Conservation (phyloP, 345 rosid genomes). For the Carallia brachiata region DNA sequence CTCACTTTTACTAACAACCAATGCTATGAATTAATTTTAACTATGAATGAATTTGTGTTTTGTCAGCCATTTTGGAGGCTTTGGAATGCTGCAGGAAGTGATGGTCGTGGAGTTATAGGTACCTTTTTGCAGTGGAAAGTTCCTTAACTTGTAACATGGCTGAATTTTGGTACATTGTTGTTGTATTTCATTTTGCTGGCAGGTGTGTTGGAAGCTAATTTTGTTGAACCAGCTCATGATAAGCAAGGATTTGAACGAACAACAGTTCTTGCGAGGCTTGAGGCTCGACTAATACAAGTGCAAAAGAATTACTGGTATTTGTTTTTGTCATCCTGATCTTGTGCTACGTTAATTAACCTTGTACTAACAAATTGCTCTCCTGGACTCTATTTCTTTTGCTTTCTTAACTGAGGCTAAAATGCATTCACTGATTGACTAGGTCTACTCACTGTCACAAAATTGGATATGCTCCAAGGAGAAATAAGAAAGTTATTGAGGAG, state of each 20-base stretch:
- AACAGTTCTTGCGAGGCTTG: conserved; percentile 50
- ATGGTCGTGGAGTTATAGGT: conserved; percentile 83
- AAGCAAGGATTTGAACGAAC: conserved; percentile 86
- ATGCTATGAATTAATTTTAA: no score
- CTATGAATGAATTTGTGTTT: not conserved
- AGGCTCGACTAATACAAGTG: conserved; percentile 37
- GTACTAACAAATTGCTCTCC: not conserved
- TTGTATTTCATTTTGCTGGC: conserved; percentile 1
- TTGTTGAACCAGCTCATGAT: conserved; percentile 83
- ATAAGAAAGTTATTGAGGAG: conserved; percentile 31
- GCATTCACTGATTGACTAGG: conserved; percentile 40
- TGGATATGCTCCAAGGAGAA: conserved; percentile 71
- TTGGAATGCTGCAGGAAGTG: conserved; percentile 83
- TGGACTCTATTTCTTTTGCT: not conserved
- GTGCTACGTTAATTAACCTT: not conserved
- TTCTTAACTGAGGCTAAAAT: not conserved
- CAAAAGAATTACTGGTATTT: conserved; percentile 63
- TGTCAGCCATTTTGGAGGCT: conserved; percentile 84
- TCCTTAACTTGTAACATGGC: not conserved
- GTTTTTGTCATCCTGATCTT: not conserved
- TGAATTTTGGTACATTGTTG: not conserved
- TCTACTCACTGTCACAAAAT: conserved; percentile 59
- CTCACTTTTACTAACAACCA: not conserved
- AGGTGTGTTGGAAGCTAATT: conserved; percentile 74
- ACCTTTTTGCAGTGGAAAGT: not conserved